Percentiles rank a stretch among this genome's conserved stretches.
phyloP scores from a whole-genome alignment of 2,329 filamentous ascomycete genomes.

The Curvularia sp. region DNA sequence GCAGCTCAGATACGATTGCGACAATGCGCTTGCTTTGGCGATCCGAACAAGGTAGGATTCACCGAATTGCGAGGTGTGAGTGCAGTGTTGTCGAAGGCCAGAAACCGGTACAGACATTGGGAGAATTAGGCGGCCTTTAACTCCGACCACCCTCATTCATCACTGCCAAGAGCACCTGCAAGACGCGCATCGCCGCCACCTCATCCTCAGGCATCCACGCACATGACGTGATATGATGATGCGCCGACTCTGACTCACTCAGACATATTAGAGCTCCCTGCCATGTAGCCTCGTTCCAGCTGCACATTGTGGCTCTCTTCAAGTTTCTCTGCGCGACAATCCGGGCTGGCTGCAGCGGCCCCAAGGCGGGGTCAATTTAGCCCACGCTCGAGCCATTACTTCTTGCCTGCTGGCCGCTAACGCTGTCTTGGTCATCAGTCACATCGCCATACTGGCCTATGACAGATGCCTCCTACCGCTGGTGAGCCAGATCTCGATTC shows the following conservation, averaged over 20 bases:
- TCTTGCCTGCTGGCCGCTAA: neutral
- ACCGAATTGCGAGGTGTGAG: neutral
- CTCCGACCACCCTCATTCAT: constrained; percentile 23
- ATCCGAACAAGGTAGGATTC: constrained; percentile 1
- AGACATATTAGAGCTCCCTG: neutral
- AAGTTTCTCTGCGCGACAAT: neutral
- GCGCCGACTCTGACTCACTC: constrained; percentile 27
- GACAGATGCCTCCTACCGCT: neutral
- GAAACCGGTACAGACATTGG: constrained; percentile 11
- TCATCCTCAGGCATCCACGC: constrained; percentile 11
- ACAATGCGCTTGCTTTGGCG: constrained; percentile 16
- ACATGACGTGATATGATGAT: constrained; percentile 15
- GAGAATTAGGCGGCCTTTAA: constrained; percentile 29
- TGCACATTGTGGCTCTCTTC: neutral
- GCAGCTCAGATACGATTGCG: constrained; percentile 1
- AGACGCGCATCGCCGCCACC: constrained; percentile 11
- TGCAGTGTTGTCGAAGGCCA: constrained; percentile 13
- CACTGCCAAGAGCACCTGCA: constrained; percentile 16
- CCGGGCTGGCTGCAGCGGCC: constrained; percentile 1
- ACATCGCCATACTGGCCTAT: neutral
- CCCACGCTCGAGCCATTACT: constrained; percentile 7
- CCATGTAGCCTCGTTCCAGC: neutral
- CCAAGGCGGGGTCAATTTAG: constrained; percentile 12
- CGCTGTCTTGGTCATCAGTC: neutral
- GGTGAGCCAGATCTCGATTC: neutral